Evolutionary conservation across 2,329 filamentous ascomycete genomes (phyloP), one percentile per base, ranked within the genome.

Genomic region (Monosporascus sp.): DNA sequence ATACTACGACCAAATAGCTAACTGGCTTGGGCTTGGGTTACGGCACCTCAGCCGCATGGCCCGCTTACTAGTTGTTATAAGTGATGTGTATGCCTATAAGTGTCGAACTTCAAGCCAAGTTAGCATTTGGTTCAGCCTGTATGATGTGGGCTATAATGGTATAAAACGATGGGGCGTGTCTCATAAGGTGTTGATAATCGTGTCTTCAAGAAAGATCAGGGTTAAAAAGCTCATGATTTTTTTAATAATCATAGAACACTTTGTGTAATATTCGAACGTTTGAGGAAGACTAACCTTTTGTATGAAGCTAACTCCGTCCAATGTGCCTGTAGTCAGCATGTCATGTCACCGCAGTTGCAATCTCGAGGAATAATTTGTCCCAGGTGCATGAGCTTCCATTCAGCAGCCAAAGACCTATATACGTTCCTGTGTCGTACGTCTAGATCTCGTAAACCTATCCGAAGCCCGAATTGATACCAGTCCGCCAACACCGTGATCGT

Each of bases 151-250:
- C 24, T 49, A 52, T 55, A 55, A 51, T 24, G 45, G 43, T 57
- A 58, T 51, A 56, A 60, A 41, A 28, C 55, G 40, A 52, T 43
- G 40, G 53, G 50, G 54, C 51, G 66, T 72, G 70, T 76, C 79
- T 84, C 81, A 84, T 82, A 82, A 61, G 64, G 72, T 79, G 69
- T 70, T 82, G 74, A 78, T 80, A 61, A 67, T 65, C 81, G 63
- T 71, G 72, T 82, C 80, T 81, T 83, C 78, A 82, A 76, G 66
- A 64, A 66, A 72, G 68, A 72, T 75, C 80, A 84, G 81, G 80
- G 80, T 85, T 84, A 84, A 85, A 85, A 85, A 85, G 81, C 81
- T 84, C 80, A 78, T 81, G 77, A 75, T 56, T 63, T 69, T 70
- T 68, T 71, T 73, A 75, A 67, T 77, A 81, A 83, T 82, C 81